Evolutionary conservation across 805 yeast genomes (phyloP).

Genomic region (Yarrowia sp.): DNA sequence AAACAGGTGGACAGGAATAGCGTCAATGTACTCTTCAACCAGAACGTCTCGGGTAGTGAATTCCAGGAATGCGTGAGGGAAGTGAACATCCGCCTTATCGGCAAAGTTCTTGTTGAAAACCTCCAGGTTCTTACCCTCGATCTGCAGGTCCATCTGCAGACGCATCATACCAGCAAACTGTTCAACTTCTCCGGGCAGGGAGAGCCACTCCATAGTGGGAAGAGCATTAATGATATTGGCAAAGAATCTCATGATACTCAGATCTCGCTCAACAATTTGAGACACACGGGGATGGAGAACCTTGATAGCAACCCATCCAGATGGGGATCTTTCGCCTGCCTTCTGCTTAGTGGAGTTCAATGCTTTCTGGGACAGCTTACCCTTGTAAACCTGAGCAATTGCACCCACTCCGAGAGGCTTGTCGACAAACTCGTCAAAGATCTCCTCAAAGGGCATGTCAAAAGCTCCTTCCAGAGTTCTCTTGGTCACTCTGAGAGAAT

Average conservation of each 20-base stretch:
- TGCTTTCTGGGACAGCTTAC: conserved; percentile 44
- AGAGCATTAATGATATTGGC: conserved; percentile 65
- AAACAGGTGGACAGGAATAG: conserved; percentile 74
- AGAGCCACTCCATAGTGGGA: conserved; percentile 98
- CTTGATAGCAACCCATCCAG: conserved; percentile 72
- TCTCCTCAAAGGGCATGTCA: conserved; percentile 59
- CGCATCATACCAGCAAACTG: conserved; percentile 85
- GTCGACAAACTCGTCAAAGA: conserved; percentile 73
- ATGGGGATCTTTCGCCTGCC: conserved; percentile 30
- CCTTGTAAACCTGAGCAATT: conserved; percentile 91
- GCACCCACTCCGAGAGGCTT: conserved; percentile 96
- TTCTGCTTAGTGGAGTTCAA: neutral
- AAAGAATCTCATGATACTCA: conserved; percentile 76
- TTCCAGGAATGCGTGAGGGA: conserved; percentile 70
- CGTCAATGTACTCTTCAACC: conserved; percentile 82
- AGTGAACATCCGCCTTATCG: conserved; percentile 56
- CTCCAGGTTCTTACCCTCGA: conserved; percentile 78
- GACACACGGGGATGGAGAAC: conserved; percentile 88
- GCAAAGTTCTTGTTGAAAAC: conserved; percentile 69
- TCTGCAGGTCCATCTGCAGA: conserved; percentile 80
- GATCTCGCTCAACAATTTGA: conserved; percentile 68
- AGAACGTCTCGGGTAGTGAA: conserved; percentile 67
- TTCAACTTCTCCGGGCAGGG: conserved; percentile 89
- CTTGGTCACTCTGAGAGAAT: conserved; percentile 60
- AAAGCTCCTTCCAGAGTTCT: conserved; percentile 58